Conservation (phyloP, 2,329 filamentous ascomycete species). For the Myriosclerotinia curreyana region DNA sequence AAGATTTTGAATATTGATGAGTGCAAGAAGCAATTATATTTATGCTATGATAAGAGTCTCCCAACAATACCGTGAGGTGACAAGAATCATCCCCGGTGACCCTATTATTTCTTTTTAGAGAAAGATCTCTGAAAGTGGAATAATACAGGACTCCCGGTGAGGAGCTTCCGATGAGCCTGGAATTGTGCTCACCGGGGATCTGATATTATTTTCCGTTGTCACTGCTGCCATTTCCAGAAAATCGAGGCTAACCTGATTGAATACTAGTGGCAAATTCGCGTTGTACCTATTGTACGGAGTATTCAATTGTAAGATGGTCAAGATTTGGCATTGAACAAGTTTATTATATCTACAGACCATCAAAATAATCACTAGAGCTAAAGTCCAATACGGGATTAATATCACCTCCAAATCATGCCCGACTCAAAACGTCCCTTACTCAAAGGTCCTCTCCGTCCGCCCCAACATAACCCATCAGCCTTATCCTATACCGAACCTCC, state of each 20-base stretch:
- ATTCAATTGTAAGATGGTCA: not conserved
- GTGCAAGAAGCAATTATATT: too few relatives aligned
- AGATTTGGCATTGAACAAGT: not conserved
- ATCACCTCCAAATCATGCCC: not conserved
- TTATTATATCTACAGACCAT: not conserved
- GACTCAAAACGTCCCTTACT: slow-evolving; percentile 24
- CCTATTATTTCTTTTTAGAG: too few relatives aligned
- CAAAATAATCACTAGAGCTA: not conserved
- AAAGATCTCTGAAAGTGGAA: too few relatives aligned
- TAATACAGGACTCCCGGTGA: too few relatives aligned
- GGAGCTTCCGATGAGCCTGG: too few relatives aligned
- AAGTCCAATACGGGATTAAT: not conserved
- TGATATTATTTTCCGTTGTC: too few relatives aligned
- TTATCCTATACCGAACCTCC: slow-evolving; percentile 29
- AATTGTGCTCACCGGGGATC: too few relatives aligned
- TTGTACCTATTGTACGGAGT: not conserved
- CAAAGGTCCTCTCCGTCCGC: slow-evolving; percentile 28
- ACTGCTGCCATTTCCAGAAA: too few relatives aligned
- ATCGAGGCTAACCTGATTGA: not conserved
- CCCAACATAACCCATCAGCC: slow-evolving; percentile 18
- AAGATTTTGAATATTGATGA: too few relatives aligned
- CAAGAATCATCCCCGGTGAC: too few relatives aligned
- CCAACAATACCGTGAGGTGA: too few relatives aligned
- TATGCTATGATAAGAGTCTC: too few relatives aligned
- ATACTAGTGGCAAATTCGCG: not conserved